A percentile compares a stretch with the other conserved stretches of the same genome.
Conservation (phyloP, 75 land plant genomes). For the Pinus taeda region DNA sequence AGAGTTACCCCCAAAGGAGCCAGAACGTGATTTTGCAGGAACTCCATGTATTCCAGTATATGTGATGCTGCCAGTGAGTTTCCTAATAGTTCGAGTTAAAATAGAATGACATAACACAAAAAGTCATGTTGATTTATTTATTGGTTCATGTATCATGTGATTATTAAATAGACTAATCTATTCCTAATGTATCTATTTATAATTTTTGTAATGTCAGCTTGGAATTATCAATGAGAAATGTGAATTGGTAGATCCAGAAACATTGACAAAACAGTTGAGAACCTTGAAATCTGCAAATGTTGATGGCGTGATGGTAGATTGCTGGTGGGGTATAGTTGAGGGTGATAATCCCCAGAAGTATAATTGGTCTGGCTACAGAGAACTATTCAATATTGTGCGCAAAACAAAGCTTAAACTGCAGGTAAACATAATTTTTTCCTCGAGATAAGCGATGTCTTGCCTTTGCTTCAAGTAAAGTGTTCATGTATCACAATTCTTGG, state of each 20-base stretch:
- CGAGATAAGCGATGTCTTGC: background rate
- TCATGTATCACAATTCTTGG: background rate
- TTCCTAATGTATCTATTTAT: too few species aligned
- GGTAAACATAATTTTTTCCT: conserved; percentile 28
- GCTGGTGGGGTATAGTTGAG: conserved; percentile 99
- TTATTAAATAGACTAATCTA: too few species aligned
- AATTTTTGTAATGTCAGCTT: conserved; percentile 39
- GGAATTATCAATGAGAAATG: conserved; percentile 72
- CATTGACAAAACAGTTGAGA: conserved; percentile 49
- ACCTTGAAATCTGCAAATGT: conserved; percentile 70
- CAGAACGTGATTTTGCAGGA: conserved; percentile 91
- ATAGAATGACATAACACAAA: background rate
- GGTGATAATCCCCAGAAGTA: conserved; percentile 77
- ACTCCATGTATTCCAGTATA: conserved; percentile 88
- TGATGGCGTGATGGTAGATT: conserved; percentile 97
- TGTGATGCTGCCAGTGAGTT: conserved; percentile 96
- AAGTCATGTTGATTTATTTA: background rate
- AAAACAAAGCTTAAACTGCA: conserved; percentile 81
- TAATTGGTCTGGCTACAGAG: conserved; percentile 84
- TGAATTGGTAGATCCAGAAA: conserved; percentile 74
- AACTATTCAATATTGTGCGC: conserved; percentile 73
- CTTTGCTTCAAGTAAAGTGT: background rate
- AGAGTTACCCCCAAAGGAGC: conserved; percentile 13
- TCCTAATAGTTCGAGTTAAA: background rate
- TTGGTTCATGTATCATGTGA: background rate